Conservation (phyloP, 192 early-diverging fungal species). For the Irineochytrium annulatum region DNA sequence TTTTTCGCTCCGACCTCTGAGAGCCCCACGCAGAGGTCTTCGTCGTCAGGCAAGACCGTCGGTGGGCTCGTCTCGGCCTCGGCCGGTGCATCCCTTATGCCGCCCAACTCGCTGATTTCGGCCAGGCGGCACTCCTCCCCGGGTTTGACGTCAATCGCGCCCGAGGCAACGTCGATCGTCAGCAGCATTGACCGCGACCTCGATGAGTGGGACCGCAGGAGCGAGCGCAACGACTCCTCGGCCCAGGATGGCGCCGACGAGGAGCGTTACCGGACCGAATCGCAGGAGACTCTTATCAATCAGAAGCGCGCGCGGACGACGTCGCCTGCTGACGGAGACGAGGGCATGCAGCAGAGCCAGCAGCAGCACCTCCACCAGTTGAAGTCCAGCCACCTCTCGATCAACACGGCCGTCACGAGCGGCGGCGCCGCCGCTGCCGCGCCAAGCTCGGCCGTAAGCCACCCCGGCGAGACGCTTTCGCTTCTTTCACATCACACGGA, state of each 20-base stretch:
- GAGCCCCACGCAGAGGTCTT: too few relatives aligned
- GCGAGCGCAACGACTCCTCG: background rate
- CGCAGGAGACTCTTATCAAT: background rate
- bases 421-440: too few relatives aligned
- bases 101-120: too few relatives aligned
- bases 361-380: background rate
- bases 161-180: too few relatives aligned
- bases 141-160: background rate
- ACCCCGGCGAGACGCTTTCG: background rate
- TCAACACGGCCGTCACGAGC: background rate
- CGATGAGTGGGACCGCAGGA: background rate
- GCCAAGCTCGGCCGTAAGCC: background rate
- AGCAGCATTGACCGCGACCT: background rate
- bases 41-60: background rate
- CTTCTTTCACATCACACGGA: background rate
- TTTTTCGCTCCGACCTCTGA: too few relatives aligned
- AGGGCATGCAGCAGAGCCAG: background rate
- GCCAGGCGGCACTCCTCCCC: slow-evolving; percentile 20
- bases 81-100: background rate
- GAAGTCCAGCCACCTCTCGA: background rate
- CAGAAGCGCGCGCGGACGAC: slow-evolving; percentile 2
- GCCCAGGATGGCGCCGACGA: background rate
- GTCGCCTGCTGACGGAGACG: background rate
- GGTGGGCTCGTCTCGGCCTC: background rate
- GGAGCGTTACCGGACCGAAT: too few relatives aligned